Evolutionary conservation across 257 asterid genomes (phyloP).

Genomic region (Penstemon barbatus): DNA sequence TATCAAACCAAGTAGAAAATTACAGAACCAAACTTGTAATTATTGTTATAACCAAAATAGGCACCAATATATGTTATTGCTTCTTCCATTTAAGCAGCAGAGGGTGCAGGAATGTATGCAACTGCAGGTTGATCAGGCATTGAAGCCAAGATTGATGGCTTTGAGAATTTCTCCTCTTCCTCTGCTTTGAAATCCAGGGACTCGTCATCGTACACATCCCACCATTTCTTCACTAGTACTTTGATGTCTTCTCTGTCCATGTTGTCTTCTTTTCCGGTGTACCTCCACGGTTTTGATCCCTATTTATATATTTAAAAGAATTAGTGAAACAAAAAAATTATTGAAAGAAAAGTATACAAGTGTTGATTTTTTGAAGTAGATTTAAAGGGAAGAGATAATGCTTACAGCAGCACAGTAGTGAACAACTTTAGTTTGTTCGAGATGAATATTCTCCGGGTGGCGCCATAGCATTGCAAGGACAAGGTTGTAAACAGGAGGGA

Average conservation of each 20-base stretch:
- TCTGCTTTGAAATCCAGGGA: conserved; percentile 56
- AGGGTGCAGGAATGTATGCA: conserved; percentile 60
- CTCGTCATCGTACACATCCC: conserved; percentile 60
- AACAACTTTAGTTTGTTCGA: conserved; percentile 56
- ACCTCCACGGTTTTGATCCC: conserved; percentile 81
- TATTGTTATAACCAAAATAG: too few relatives aligned
- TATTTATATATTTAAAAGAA: not conserved
- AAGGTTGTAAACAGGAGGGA: conserved; percentile 55
- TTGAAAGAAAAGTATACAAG: too few relatives aligned
- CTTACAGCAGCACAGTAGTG: conserved; percentile 76
- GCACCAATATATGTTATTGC: not conserved
- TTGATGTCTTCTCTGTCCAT: conserved; percentile 70
- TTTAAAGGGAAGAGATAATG: not conserved
- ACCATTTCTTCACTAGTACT: conserved; percentile 62
- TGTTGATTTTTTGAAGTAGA: too few relatives aligned
- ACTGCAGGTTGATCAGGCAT: conserved; percentile 50
- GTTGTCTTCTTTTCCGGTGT: conserved; percentile 56
- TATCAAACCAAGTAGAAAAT: too few relatives aligned
- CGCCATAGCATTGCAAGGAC: conserved; percentile 77
- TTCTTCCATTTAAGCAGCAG: conserved; percentile 48
- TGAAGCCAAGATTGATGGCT: conserved; percentile 38
- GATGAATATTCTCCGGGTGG: conserved; percentile 67
- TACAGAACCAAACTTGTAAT: too few relatives aligned
- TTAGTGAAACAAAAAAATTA: too few relatives aligned
- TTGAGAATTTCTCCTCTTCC: conserved; percentile 28